Conservation (phyloP, 2,329 filamentous ascomycete genomes). For the Pseudocercospora vitis region DNA sequence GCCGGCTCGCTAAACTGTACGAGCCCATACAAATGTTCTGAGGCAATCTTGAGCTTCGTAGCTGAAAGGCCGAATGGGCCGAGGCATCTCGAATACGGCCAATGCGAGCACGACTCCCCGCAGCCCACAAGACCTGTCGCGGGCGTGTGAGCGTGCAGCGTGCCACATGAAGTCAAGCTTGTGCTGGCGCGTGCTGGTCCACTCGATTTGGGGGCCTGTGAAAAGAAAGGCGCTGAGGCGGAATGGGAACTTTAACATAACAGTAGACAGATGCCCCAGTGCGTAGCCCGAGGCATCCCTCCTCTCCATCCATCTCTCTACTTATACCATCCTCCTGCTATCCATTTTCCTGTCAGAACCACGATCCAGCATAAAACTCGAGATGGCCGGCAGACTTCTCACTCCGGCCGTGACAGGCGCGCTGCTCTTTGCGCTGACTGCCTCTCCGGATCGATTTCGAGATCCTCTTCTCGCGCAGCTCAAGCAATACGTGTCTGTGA, state of each 20-base stretch:
- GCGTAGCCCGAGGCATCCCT: neutral
- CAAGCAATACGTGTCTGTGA: constrained; percentile 30
- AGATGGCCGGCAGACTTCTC: constrained; percentile 18
- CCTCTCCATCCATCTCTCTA: constrained; percentile 2
- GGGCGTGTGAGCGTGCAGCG: neutral
- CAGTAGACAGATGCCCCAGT: neutral
- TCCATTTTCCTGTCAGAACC: neutral
- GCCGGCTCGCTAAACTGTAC: neutral
- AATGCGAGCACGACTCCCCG: constrained; percentile 7
- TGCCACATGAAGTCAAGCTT: constrained; percentile 3
- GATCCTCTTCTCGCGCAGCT: constrained; percentile 34
- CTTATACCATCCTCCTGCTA: neutral
- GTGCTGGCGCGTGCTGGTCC: neutral
- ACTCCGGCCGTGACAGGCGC: constrained; percentile 35
- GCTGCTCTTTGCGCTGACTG: constrained; percentile 34
- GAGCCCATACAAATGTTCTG: neutral
- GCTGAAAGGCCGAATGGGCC: neutral
- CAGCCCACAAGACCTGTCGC: constrained; percentile 2
- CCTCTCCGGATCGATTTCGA: constrained; percentile 32
- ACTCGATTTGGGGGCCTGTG: no score
- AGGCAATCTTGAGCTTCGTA: neutral
- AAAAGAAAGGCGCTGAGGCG: no score
- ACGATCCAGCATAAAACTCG: neutral
- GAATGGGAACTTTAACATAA: neutral
- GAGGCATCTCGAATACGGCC: neutral